Evolutionary conservation across 768 basidiomycete species (phyloP), one percentile per base, ranked within the genome.

Genomic region (Russula griseocarnosa): DNA sequence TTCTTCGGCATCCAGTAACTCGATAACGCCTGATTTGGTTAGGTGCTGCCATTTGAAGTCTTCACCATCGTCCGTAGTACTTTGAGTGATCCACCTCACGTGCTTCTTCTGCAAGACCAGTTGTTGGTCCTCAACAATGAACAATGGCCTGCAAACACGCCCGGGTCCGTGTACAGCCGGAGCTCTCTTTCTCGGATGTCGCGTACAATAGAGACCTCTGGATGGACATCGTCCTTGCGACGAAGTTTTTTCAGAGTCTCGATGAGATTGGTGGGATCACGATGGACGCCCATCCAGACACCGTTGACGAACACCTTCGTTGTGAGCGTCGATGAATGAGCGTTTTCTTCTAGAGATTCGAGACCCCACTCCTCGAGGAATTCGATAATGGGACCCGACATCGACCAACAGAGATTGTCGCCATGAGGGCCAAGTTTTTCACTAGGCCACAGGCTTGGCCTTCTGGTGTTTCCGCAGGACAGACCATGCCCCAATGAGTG

Each of bases 401-500:
- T 87, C 0, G 95, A 95, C 97, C 97, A 63, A 99, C 96, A 51
- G 97, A 98, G 63, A 98, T 97, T 75, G 94, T 96, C 5, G 96
- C 79, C 94, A 98, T 96, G 68, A 98, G 85, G 0, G 97, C 92
- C 62, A 99, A 78, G 76, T 99, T 98, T 79, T 99, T 98, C 76
- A 98, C 97, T 50, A 98, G 84, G 76, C 97, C 97, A 76, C 97
- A 99, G 65, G 97, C 97, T 74, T 98, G 97, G 52, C 97, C 97
- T 85, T 99, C 97, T 1, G 97, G 97, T 4, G 97, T 99, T 75
- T 99, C 97, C 44, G 97, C 97, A 49, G 97, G 97, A 73, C 97
- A 99, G 22, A 99, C 97, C 97, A 99, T 98, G 42, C 97, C 97
- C 97, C 97, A 99, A 71, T 99, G 97, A 0, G 97, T 98, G 71